Evolutionary conservation across 2,329 filamentous ascomycete genomes (phyloP).

Genomic region (Pseudovirgaria hyperparasitica): DNA sequence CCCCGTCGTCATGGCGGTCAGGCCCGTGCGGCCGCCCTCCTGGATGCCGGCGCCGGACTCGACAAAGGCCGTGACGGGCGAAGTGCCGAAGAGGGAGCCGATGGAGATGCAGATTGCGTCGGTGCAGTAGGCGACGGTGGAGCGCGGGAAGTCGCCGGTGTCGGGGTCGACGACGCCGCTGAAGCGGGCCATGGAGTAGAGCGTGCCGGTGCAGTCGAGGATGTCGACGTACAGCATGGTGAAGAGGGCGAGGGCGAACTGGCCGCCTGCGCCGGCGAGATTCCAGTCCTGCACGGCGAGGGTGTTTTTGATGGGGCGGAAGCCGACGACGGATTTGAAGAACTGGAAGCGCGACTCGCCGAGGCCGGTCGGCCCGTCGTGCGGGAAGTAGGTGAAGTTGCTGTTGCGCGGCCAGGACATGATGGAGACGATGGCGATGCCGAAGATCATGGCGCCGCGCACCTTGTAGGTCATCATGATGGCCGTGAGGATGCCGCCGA

Average conservation of each 20-base stretch:
- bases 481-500: slow-evolving; percentile 38
- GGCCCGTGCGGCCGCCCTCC: slow-evolving; percentile 71
- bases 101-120: slow-evolving; percentile 74
- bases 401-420: slow-evolving; percentile 78
- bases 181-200: slow-evolving; percentile 83
- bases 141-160: slow-evolving; percentile 79
- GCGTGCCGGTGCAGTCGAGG: slow-evolving; percentile 72
- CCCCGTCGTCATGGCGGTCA: slow-evolving; percentile 67
- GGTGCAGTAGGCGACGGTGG: slow-evolving; percentile 70
- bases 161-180: slow-evolving; percentile 66
- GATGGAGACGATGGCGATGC: slow-evolving; percentile 71
- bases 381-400: slow-evolving; percentile 65
- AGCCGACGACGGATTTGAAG: slow-evolving; percentile 73
- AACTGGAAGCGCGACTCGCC: slow-evolving; percentile 66
- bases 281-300: slow-evolving; percentile 65
- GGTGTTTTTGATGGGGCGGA: slow-evolving; percentile 60
- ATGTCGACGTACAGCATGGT: slow-evolving; percentile 90
- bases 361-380: slow-evolving; percentile 47
- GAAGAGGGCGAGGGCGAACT: slow-evolving; percentile 72
- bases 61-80: slow-evolving; percentile 76
- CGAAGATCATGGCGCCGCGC: slow-evolving; percentile 74
- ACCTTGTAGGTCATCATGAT: slow-evolving; percentile 74
- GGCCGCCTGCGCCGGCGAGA: slow-evolving; percentile 50
- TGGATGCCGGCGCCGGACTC: slow-evolving; percentile 81
- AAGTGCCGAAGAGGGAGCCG: slow-evolving; percentile 62